Base-by-base conservation (phyloP, 2,329 filamentous ascomycete species). In the Penicillium paneum region DNA sequence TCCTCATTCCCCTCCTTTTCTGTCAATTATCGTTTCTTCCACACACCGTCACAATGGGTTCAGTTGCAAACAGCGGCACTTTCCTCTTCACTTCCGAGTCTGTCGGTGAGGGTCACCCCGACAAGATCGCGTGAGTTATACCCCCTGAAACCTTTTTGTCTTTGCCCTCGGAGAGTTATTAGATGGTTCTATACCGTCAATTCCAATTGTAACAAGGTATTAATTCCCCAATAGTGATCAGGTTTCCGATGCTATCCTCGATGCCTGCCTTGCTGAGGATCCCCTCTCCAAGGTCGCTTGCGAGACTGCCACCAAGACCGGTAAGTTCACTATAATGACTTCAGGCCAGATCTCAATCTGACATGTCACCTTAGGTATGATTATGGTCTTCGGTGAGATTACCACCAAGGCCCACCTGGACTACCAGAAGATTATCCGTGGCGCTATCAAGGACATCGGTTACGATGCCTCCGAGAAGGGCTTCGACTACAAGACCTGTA, bases 401-500 rank as follows among this genome's bases (percentile, higher is more conserved):
- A 95, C 91, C 78, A 97, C 94, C 81, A 94, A 96, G 83, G 87
- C 93, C 78, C 83, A 81, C 67, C 82, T 97, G 69, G 94, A 99
- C 84, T 99, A 97, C 88, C 94, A 99, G 79, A 96, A 92, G 83
- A 83, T 97, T 71, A 91, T 99, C 77, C 93, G 94, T 77, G 79
- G 87, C 63, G 86, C 92, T 75, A 91, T 99, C 85, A 93, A 96
- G 86, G 93, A 96, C 75, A 99, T 99, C 74, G 94, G 94, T 71
- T 99, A 97, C 80, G 94, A 99, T 80, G 85, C 89, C 79, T 97
- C 94, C 53, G 83, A 84, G 71, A 99, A 99, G 87, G 94, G 94
- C 62, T 99, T 99, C 80, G 94, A 99, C 83, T 96, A 97, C 91
- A 97, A 97, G 88, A 99, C 94, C 67, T 93, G 89, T 83, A 97